Percentiles rank a stretch among this genome's conserved stretches.
Evolutionary conservation across 164 flowering plant species (phyloP).

Genomic region (Brasenia schreberi): DNA sequence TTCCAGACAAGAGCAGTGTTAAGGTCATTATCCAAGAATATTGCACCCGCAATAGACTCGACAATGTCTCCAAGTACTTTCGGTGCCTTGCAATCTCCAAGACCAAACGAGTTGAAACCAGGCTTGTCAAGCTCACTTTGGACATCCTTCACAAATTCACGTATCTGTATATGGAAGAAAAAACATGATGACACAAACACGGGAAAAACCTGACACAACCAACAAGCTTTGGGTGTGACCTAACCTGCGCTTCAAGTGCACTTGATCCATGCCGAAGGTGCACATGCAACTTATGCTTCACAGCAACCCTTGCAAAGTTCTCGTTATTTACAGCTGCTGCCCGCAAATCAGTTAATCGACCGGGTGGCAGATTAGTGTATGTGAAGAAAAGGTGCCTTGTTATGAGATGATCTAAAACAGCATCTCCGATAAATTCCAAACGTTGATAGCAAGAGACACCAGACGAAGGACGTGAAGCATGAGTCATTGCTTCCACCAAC

Average conservation of each 20-base stretch:
- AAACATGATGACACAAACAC: neutral
- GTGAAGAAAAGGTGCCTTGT: conserved; percentile 86
- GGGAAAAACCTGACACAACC: neutral
- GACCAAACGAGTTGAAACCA: conserved; percentile 92
- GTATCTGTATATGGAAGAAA: conserved; percentile 40
- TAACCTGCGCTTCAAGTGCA: conserved; percentile 92
- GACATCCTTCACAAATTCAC: conserved; percentile 87
- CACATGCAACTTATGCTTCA: conserved; percentile 77
- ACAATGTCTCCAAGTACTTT: conserved; percentile 98
- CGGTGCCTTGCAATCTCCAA: conserved; percentile 99
- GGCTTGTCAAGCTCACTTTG: conserved; percentile 59
- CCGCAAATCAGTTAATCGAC: conserved; percentile 91
- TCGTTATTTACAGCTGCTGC: conserved; percentile 99
- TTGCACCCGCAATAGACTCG: conserved; percentile 97
- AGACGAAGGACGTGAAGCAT: conserved; percentile 96
- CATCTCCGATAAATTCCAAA: conserved; percentile 95
- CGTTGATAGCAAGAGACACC: conserved; percentile 97
- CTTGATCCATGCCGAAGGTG: conserved; percentile 98
- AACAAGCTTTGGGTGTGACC: neutral
- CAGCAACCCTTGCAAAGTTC: conserved; percentile 96
- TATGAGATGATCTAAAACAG: conserved; percentile 96
- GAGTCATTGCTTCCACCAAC: conserved; percentile 91
- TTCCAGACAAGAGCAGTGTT: conserved; percentile 76
- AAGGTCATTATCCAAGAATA: conserved; percentile 75
- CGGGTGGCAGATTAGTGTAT: conserved; percentile 91